Conservation (phyloP, 495 filamentous ascomycete species). For the Trypethelium eluteriae region DNA sequence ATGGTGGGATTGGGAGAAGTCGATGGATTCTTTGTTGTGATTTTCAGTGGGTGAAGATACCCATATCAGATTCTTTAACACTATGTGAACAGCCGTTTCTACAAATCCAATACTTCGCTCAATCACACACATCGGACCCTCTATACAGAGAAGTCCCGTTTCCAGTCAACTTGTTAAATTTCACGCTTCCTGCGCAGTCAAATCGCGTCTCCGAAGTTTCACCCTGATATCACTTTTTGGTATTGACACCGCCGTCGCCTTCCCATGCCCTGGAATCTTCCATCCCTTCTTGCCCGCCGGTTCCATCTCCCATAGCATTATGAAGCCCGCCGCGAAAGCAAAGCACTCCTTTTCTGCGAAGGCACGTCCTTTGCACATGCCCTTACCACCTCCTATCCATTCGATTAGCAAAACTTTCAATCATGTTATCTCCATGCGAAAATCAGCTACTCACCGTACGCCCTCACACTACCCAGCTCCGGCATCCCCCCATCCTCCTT, state of each 20-base stretch:
- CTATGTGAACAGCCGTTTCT: not conserved
- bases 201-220: not conserved
- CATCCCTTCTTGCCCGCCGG: conserved; percentile 27
- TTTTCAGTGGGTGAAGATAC: too few species aligned
- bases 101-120: not conserved
- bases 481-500: conserved; percentile 31
- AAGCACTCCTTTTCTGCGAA: conserved; percentile 36
- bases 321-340: conserved; percentile 34
- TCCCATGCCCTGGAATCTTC: conserved; percentile 30
- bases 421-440: too few species aligned
- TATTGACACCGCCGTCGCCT: conserved; percentile 27
- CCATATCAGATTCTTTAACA: not conserved
- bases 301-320: conserved; percentile 39
- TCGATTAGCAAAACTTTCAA: not conserved
- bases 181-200: not conserved
- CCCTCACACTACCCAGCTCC: conserved; percentile 35
- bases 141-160: too few species aligned
- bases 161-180: not conserved
- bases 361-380: conserved; percentile 33
- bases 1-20: not conserved
- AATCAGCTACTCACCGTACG: conserved; percentile 34
- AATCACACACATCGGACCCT: too few species aligned
- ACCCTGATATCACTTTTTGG: conserved; percentile 29
- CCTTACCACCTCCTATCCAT: conserved; percentile 21
- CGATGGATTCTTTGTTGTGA: not conserved